Evolutionary conservation across 176 grass and related monocot genomes (phyloP).

Genomic region (Avena sativa): DNA sequence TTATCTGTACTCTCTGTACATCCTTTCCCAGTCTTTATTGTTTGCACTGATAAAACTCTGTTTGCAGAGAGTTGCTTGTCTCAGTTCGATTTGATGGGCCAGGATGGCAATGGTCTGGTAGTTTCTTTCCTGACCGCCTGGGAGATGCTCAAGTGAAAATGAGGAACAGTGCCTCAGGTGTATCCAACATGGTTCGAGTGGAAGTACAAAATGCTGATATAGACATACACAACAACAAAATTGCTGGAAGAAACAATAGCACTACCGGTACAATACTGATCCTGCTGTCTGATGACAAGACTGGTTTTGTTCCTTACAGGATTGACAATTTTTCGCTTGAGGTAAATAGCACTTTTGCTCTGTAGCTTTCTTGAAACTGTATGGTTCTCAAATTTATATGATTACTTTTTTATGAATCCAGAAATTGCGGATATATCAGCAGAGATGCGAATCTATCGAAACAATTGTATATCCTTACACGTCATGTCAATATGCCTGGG

Average conservation of each 20-base stretch:
- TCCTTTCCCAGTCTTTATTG: conserved; percentile 31
- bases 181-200: conserved; percentile 93
- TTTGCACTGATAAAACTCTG: conserved; percentile 38
- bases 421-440: conserved; percentile 96
- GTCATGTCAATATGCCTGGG: conserved; percentile 94
- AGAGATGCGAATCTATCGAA: conserved; percentile 94
- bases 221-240: conserved; percentile 53
- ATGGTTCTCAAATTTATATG: conserved; percentile 32
- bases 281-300: conserved; percentile 96
- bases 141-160: conserved; percentile 98
- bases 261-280: conserved; percentile 83
- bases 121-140: conserved; percentile 83
- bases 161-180: conserved; percentile 79
- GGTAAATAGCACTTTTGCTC: conserved; percentile 60
- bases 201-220: conserved; percentile 97
- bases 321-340: conserved; percentile 95
- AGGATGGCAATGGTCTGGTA: conserved; percentile 97
- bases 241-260: conserved; percentile 64
- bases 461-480: conserved; percentile 89
- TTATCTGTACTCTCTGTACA: conserved; percentile 27
- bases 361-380: conserved; percentile 39
- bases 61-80: conserved; percentile 87
- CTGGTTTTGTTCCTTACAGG: conserved; percentile 94
- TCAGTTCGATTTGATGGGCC: conserved; percentile 90
- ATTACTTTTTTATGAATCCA: conserved; percentile 54